Evolutionary conservation across 2,329 filamentous ascomycete species (phyloP), one percentile per base, ranked within the genome.

Genomic region (Plectosphaerella sp.): DNA sequence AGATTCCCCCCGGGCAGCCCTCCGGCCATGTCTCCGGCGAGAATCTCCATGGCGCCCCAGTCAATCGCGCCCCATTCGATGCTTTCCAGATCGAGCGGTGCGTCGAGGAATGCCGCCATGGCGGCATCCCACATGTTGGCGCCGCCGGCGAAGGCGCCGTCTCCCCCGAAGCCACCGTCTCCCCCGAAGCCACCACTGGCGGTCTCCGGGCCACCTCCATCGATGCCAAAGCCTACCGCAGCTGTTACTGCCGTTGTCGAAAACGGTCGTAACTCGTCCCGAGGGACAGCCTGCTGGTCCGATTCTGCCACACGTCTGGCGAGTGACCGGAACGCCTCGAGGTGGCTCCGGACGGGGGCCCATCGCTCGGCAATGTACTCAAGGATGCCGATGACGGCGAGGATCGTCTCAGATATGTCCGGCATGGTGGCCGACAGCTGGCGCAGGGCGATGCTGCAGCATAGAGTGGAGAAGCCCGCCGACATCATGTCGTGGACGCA

Each of bases 401-500:
- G 14, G 37, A 39, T 39, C 37, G 37, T 39, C 7, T 39, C 37
- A 4, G 37, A 39, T 7, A 8, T 16, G 16, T n/a, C 37, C 15
- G 37, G 10, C 10, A 9, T 10, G 43, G 18, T 7, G 37, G 37
- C 14, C 15, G 37, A 18, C 5, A 39, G 37, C 14, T 39, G 37
- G 15, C 22, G 43, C 20, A 25, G 35, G 9, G 25, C 24, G 14
- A 48, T 36, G 5, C 46, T 25, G n/a, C 46, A 48, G 25, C 33
- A 48, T 3, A 48, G 14, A 14, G 18, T 48, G 8, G 46, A 24
- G 35, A 48, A 48, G 25, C 46, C 46, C 4, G 46, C 46, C 24
- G 46, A 48, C 46, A 48, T 48, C 46, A 48, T 48, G 46, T 48
- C 46, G 24, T 48, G 46, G 9, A 48, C 46, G 18, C 46, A 48